phyloP scores from a whole-genome alignment of 2,329 filamentous ascomycete genomes.

The Penicillium polonicum region DNA sequence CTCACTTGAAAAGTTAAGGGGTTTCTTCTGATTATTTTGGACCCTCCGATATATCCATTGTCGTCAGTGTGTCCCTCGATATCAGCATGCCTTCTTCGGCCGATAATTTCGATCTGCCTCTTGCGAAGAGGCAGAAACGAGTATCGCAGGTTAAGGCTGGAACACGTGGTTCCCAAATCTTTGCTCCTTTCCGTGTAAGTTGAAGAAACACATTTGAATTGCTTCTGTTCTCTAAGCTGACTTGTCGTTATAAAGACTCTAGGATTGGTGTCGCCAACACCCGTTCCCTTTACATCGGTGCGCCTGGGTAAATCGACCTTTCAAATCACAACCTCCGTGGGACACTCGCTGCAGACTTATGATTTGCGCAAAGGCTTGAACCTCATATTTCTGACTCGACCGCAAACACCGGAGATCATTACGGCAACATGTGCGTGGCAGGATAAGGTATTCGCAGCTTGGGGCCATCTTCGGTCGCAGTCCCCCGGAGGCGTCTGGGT shows the following conservation, averaged over 20 bases:
- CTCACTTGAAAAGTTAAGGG: background rate
- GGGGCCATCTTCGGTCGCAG: conserved; percentile 60
- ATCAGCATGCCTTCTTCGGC: conserved; percentile 47
- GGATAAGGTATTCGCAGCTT: conserved; percentile 83
- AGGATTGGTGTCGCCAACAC: conserved; percentile 86
- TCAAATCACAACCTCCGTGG: conserved; percentile 94
- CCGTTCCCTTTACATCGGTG: conserved; percentile 84
- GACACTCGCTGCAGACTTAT: conserved; percentile 89
- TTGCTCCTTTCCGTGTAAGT: conserved; percentile 86
- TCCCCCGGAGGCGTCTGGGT: conserved; percentile 72
- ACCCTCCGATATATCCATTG: background rate
- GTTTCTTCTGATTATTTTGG: background rate
- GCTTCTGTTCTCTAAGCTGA: conserved; percentile 11
- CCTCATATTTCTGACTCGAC: conserved; percentile 87
- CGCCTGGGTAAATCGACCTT: conserved; percentile 92
- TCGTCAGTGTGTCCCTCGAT: background rate
- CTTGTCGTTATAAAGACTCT: conserved; percentile 65
- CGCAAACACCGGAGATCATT: conserved; percentile 81
- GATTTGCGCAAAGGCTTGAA: conserved; percentile 87
- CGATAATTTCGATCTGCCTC: conserved; percentile 59
- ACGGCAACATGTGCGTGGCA: conserved; percentile 88
- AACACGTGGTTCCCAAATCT: conserved; percentile 69
- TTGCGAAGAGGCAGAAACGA: conserved; percentile 75
- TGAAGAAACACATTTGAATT: background rate
- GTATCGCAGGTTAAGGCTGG: conserved; percentile 40